Evolutionary conservation across 1,284 basidiomycete genomes (phyloP).

Genomic region (Fomitopsis betulina): DNA sequence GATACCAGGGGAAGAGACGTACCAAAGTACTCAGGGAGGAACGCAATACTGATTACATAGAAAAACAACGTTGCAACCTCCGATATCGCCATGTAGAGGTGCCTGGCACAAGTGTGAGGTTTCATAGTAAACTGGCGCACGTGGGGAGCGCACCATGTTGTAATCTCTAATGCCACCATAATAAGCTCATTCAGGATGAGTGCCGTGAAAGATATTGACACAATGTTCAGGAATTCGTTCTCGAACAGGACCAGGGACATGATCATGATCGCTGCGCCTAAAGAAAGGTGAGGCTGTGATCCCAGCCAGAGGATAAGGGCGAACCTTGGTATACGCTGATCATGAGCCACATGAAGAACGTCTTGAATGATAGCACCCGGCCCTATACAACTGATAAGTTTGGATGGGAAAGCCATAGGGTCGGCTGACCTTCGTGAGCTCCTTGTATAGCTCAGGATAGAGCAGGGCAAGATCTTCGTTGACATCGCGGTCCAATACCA

Average conservation of each 20-base stretch:
- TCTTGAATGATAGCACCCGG: constrained; percentile 90
- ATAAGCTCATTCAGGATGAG: constrained; percentile 96
- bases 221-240: constrained; percentile 96
- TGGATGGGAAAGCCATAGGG: neutral
- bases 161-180: constrained; percentile 98
- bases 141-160: constrained; percentile 74
- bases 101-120: constrained; percentile 49
- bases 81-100: constrained; percentile 92
- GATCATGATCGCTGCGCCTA: constrained; percentile 98
- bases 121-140: neutral
- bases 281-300: neutral
- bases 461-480: constrained; percentile 93
- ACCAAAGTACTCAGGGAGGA: constrained; percentile 98
- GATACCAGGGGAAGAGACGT: constrained; percentile 24
- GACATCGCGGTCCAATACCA: constrained; percentile 95
- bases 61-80: constrained; percentile 87
- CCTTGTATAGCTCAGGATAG: constrained; percentile 98
- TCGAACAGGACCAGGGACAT: constrained; percentile 95
- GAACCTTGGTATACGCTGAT: constrained; percentile 96
- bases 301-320: constrained; percentile 11
- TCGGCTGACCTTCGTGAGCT: constrained; percentile 79
- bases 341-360: constrained; percentile 98
- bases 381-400: constrained; percentile 47
- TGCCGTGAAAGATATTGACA: constrained; percentile 96
- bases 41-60: constrained; percentile 89